These are phyloP conservation scores for Porcisia hertigi DNA, from an alignment of 208 protist genomes.

Conservation along the genomic window DNA sequence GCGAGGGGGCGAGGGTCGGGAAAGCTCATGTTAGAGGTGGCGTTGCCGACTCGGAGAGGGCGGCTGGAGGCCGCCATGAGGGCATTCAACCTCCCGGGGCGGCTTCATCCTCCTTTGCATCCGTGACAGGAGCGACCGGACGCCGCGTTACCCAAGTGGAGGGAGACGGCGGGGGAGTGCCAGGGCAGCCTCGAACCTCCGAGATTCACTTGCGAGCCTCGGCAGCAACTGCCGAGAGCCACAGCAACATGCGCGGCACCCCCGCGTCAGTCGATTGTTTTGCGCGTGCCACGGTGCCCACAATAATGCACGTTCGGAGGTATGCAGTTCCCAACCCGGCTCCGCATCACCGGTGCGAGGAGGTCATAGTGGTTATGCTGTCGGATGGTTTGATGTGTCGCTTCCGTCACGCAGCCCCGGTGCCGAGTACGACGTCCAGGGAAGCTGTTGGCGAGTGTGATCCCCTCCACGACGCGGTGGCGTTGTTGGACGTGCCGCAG, in stretches of 20 bases:
- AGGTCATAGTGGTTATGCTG: conserved; percentile 59
- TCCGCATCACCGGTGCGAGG: conserved; percentile 42
- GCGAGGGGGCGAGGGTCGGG: neutral
- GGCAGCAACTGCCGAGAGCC: neutral
- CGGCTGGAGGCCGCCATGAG: conserved; percentile 5
- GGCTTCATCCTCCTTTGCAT: neutral
- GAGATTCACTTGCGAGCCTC: neutral
- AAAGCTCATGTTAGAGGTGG: neutral
- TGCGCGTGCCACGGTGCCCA: conserved; percentile 8
- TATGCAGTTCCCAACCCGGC: conserved; percentile 22
- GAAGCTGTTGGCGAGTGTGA: neutral
- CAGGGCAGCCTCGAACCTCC: neutral
- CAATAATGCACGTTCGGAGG: conserved; percentile 24
- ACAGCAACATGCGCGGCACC: neutral
- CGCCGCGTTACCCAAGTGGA: neutral
- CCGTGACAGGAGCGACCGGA: neutral
- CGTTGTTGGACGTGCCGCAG: neutral
- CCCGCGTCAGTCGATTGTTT: neutral
- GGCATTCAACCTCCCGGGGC: neutral
- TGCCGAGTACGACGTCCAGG: neutral
- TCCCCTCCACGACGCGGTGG: neutral
- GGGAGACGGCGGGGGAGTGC: neutral
- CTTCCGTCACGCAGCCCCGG: conserved; percentile 32
- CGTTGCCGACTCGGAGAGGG: neutral
- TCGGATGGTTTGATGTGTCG: conserved; percentile 55